Conservation (phyloP, 768 basidiomycete species). For the Filobasidium wieringae region DNA sequence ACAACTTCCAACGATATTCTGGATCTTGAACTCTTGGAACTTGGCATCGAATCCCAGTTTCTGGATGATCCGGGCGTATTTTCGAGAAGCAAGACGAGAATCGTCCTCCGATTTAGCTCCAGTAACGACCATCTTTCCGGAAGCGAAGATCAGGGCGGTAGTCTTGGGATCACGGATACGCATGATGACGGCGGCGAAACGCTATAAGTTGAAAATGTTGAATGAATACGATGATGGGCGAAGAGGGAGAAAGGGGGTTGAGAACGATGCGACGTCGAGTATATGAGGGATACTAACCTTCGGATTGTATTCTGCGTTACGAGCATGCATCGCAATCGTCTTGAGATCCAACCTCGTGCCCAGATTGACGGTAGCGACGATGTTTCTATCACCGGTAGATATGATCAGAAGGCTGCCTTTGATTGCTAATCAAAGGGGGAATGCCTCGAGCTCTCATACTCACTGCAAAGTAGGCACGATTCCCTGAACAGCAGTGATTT, state of each 20-base stretch:
- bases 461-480: constrained; percentile 95
- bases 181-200: constrained; percentile 99
- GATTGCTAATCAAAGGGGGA: neutral
- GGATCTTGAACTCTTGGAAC: constrained; percentile 99
- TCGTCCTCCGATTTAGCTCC: constrained; percentile 99
- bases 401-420: neutral
- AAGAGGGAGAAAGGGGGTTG: neutral
- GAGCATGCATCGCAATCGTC: constrained; percentile 93
- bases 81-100: constrained; percentile 87
- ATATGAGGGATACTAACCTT: constrained; percentile 67
- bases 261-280: no score
- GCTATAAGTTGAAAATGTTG: constrained; percentile 49
- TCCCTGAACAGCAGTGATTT: constrained; percentile 92
- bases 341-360: constrained; percentile 94
- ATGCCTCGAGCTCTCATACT: constrained; percentile 24
- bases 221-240: no score
- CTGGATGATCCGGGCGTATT: constrained; percentile 98
- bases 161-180: constrained; percentile 99
- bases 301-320: constrained; percentile 98
- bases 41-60: constrained; percentile 99
- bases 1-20: constrained; percentile 96
- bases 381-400: constrained; percentile 49
- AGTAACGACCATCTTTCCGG: constrained; percentile 99
- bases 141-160: constrained; percentile 97
- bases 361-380: constrained; percentile 96